Evolutionary conservation across 805 yeast genomes (phyloP), one percentile per base, ranked within the genome.

Genomic region (Grigorovia jiainica): DNA sequence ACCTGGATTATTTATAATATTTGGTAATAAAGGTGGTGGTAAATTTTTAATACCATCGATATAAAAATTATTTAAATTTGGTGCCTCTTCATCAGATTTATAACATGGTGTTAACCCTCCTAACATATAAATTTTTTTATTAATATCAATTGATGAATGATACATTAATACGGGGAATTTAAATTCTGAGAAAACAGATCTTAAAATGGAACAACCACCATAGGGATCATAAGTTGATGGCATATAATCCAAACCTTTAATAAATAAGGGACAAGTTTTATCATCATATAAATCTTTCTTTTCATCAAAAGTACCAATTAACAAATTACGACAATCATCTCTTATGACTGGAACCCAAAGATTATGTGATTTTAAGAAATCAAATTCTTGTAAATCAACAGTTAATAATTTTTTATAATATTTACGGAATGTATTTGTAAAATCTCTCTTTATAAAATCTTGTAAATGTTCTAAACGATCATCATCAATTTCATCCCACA

Each of bases 11-110:
- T 60, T 63, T 8, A 76, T 50, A 15, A 73, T 60, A 2, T 55
- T 58, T 8, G 61, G 59, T 24, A 67, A 55, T 29, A 75, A 49
- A 1, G 80, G 79, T 5, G 68, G 61, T 2, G 72, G 78, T 43
- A 72, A 63, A 44, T 65, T 67, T 54, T 51, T 45, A 2, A 58
- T 44, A 61, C 76, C 59, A 57, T 71, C 54, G 39, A 66, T 54
- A 54, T 52, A 39, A 60, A 60, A 49, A 51, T 64, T 50, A 44
- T 60, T 49, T 49, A 70, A 37, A 65, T 63, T 54, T 4, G 63
- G 59, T 8, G 54, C 52, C 29, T 51, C 55, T 19, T 52, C 52
- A 29, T 54, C 54, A 23, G 49, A 53, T 15, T 50, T 44, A 35
- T 52, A 45, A 25, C 51, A 54, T 17, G 61, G 59, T 39, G 54